Evolutionary conservation across 495 filamentous ascomycete genomes (phyloP).

Genomic region (Aspergillus biplanus): DNA sequence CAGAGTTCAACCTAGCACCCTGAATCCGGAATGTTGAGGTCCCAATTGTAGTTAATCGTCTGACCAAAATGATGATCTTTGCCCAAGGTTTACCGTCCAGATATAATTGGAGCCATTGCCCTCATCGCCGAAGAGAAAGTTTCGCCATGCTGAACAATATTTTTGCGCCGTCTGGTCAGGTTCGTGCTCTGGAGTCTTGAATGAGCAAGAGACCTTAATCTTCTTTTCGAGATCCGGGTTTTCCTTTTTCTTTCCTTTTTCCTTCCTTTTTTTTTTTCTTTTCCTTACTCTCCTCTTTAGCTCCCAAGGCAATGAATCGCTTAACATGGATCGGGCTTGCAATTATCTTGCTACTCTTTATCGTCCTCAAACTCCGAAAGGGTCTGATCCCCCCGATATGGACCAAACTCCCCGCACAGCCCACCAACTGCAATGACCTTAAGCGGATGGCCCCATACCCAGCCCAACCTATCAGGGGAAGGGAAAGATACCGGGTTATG

Average conservation of each 20-base stretch:
- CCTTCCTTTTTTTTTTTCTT: conserved; percentile 11
- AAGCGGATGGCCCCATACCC: conserved; percentile 48
- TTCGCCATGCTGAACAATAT: conserved; percentile 25
- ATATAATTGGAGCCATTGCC: conserved; percentile 31
- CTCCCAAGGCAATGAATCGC: conserved; percentile 37
- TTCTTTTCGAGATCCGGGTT: conserved; percentile 26
- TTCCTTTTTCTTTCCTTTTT: conserved; percentile 22
- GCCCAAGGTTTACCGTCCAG: conserved; percentile 19
- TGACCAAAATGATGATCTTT: conserved; percentile 33
- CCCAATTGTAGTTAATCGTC: conserved; percentile 32
- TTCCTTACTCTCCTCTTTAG: conserved; percentile 15
- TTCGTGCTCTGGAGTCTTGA: conserved; percentile 21
- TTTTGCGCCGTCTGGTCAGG: conserved; percentile 19
- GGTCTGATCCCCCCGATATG: conserved; percentile 18
- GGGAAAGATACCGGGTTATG: conserved; percentile 50
- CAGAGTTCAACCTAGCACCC: conserved; percentile 28
- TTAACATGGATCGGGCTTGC: conserved; percentile 40
- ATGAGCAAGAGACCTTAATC: conserved; percentile 19
- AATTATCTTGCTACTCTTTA: conserved; percentile 43
- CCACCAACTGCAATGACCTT: conserved; percentile 32
- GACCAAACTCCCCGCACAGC: conserved; percentile 6
- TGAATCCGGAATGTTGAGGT: conserved; percentile 31
- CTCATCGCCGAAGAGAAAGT: conserved; percentile 22
- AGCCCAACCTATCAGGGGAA: conserved; percentile 48
- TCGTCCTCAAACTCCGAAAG: conserved; percentile 34